Base-by-base conservation (phyloP, 2,329 filamentous ascomycete species). In the Exophiala bonariae region DNA sequence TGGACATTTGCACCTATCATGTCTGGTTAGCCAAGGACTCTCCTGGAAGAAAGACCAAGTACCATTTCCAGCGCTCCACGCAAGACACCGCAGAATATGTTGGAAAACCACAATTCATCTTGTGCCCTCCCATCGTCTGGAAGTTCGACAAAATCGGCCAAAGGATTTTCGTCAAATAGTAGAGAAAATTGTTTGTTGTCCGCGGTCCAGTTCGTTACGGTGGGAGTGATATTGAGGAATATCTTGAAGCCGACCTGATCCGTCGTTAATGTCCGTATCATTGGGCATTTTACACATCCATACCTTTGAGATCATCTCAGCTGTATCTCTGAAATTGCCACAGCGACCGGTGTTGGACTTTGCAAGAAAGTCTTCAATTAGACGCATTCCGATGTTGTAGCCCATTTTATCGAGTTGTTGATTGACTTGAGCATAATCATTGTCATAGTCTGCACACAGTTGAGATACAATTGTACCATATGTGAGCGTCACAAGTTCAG, bases 331-430 rank as follows among this genome's bases (percentile, higher is more conserved):
- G 65, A 99, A 96, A 72, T 93, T 97, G 59, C 82, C 79, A 70
- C 93, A 99, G 56, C 90, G 81, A 59, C 89, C 88, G 2, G 87
- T 89, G 60, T 89, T 92, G 4, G 90, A 93, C 69, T 96, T 97
- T 61, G 93, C 93, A 14, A 99, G 82, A 63, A 96, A 99, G 71
- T 99, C 93, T 62, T 99, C 93, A 59, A 99, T 96, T 57, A 99
- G 73, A 30, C 93, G 87, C 63, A 97, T 78, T 20, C 93, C 93
- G 56, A 99, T 99, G 63, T 97, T 97, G 74, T 97, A 96, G 45
- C 93, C 93, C 93, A 99, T 99, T 73, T 92, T 95, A 66, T 99
- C 93, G 35, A 99, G 80, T 68, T 99, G 93, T 68, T 92, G 90
- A 74, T 99, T 99, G 66, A 99, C 92, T 67, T 97, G 90, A 41